Conservation (phyloP, 495 filamentous ascomycete species). For the Penicillium alfredii region DNA sequence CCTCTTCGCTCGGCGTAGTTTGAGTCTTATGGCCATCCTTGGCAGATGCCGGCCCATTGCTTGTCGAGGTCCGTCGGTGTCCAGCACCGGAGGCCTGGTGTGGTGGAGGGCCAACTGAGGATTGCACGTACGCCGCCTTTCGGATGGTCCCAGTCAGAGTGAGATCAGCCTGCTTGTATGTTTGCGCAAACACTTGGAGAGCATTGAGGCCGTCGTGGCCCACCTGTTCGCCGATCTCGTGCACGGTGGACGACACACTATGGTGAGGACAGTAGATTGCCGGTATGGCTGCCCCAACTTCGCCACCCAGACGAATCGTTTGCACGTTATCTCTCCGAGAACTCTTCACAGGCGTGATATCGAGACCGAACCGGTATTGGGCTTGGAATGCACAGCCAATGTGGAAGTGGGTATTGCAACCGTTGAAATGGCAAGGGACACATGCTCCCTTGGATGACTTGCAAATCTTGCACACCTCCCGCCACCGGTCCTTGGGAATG, state of each 20-base stretch:
- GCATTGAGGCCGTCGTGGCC: constrained; percentile 58
- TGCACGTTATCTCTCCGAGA: constrained; percentile 71
- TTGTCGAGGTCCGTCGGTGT: constrained; percentile 37
- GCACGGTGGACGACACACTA: constrained; percentile 59
- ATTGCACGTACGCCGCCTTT: constrained; percentile 67
- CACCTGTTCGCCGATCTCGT: constrained; percentile 68
- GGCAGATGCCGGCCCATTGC: constrained; percentile 21
- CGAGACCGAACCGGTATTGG: constrained; percentile 79
- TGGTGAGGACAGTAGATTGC: constrained; percentile 90
- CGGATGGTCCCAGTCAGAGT: constrained; percentile 84
- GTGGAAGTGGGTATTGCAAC: constrained; percentile 78
- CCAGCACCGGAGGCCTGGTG: constrained; percentile 16
- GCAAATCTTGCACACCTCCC: constrained; percentile 81
- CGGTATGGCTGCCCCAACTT: constrained; percentile 69
- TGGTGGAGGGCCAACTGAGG: constrained; percentile 36
- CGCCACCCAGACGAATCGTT: constrained; percentile 67
- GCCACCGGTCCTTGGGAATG: constrained; percentile 62
- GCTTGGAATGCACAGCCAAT: constrained; percentile 83
- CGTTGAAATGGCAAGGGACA: constrained; percentile 60
- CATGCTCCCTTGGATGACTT: constrained; percentile 63
- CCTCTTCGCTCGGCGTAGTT: constrained; percentile 22
- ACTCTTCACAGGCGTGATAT: constrained; percentile 83
- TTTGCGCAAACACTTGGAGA: constrained; percentile 76
- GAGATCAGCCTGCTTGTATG: constrained; percentile 92
- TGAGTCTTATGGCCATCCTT: constrained; percentile 29